Conservation (phyloP, 1,284 basidiomycete species). For the Ustilago sp. region DNA sequence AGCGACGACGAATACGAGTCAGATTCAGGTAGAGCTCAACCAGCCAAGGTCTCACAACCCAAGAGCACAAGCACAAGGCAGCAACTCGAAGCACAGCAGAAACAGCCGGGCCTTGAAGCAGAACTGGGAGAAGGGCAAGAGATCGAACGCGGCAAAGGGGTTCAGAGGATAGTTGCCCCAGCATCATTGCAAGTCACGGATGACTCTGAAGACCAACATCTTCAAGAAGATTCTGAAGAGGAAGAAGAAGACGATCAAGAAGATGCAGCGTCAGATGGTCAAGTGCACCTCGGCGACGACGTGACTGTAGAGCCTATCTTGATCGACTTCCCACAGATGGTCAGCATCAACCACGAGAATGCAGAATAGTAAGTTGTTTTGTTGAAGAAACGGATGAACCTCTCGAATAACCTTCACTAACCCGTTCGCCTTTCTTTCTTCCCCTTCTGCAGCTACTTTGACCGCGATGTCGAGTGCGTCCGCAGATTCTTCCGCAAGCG, state of each 20-base stretch:
- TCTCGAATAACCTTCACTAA: not conserved
- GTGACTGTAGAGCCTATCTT: slow-evolving; percentile 82
- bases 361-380: slow-evolving; percentile 85
- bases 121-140: slow-evolving; percentile 28
- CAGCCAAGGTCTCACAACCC: slow-evolving; percentile 18
- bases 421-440: not conserved
- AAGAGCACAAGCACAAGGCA: slow-evolving; percentile 7
- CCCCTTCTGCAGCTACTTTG: slow-evolving; percentile 83
- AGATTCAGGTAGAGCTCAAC: slow-evolving; percentile 19
- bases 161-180: slow-evolving; percentile 53
- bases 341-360: slow-evolving; percentile 94
- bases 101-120: slow-evolving; percentile 11
- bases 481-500: slow-evolving; percentile 90
- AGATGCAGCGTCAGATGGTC: slow-evolving; percentile 74
- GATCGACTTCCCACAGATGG: slow-evolving; percentile 99
- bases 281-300: slow-evolving; percentile 82
- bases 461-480: slow-evolving; percentile 96
- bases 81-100: not conserved
- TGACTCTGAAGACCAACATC: slow-evolving; percentile 8
- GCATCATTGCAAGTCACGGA: slow-evolving; percentile 27
- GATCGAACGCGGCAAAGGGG: slow-evolving; percentile 62
- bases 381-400: not conserved
- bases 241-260: slow-evolving; percentile 42
- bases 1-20: slow-evolving; percentile 35
- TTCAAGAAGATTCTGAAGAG: slow-evolving; percentile 43